phyloP scores from a whole-genome alignment of 208 protist genomes.

The Zelonia costaricensis region DNA sequence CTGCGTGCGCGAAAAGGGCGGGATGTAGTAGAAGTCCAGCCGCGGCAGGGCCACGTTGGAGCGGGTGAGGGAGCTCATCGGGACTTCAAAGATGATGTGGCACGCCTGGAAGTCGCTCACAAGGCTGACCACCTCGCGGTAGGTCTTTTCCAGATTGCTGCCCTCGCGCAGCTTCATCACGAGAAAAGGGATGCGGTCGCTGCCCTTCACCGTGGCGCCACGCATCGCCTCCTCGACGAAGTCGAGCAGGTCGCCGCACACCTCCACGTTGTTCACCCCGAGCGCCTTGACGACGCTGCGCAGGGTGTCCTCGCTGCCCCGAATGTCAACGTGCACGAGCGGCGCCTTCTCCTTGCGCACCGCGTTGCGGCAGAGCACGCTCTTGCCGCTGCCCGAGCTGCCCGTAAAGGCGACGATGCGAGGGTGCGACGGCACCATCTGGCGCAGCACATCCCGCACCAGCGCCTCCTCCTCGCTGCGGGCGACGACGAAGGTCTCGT shows the following conservation, averaged over 20 bases:
- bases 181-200: constrained; percentile 57
- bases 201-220: constrained; percentile 18
- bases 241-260: constrained; percentile 81
- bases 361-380: constrained; percentile 44
- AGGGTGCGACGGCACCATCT: constrained; percentile 35
- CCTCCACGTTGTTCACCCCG: constrained; percentile 78
- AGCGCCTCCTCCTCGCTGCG: constrained; percentile 31
- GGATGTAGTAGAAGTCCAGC: constrained; percentile 73
- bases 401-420: constrained; percentile 64
- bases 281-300: constrained; percentile 61
- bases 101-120: constrained; percentile 69
- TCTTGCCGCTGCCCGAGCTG: constrained; percentile 65
- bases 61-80: constrained; percentile 59
- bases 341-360: constrained; percentile 56
- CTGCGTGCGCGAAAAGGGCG: constrained; percentile 68
- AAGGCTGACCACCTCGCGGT: constrained; percentile 70
- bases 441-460: constrained; percentile 31
- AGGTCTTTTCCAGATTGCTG: constrained; percentile 58
- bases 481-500: constrained; percentile 17
- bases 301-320: constrained; percentile 67
- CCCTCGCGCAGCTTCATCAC: constrained; percentile 75
- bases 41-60: constrained; percentile 59
- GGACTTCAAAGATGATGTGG: constrained; percentile 77
- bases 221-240: constrained; percentile 61
- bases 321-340: constrained; percentile 68